These are phyloP conservation scores for Fusarium goolgardi DNA, from an alignment of 2,329 filamentous ascomycete genomes.

Conservation along the genomic window DNA sequence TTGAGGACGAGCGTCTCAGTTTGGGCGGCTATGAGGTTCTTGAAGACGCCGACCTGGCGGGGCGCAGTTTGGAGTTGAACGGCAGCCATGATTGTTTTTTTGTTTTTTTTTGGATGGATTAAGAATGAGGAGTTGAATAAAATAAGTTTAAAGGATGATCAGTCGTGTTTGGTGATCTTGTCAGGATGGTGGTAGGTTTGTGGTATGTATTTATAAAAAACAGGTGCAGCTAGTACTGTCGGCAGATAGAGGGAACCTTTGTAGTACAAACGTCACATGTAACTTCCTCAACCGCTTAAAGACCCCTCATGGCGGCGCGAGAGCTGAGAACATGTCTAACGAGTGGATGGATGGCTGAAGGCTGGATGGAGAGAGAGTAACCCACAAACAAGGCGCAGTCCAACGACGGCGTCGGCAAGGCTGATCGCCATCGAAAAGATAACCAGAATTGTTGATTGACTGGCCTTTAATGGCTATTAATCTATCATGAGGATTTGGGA, in stretches of 20 bases:
- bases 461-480: background rate
- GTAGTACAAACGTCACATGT: slow-evolving; percentile 1
- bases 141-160: background rate
- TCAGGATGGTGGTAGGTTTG: background rate
- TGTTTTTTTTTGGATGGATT: too few species aligned
- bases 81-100: slow-evolving; percentile 21
- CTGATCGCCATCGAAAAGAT: background rate
- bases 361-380: background rate
- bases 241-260: background rate
- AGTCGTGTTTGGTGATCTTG: background rate
- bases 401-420: background rate
- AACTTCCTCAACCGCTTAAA: background rate
- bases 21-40: slow-evolving; percentile 53
- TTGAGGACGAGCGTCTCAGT: slow-evolving; percentile 66
- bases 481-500: background rate
- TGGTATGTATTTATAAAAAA: background rate
- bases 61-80: slow-evolving; percentile 47
- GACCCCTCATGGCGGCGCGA: background rate
- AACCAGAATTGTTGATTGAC: background rate
- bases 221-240: background rate
- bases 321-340: background rate
- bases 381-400: background rate
- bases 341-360: background rate
- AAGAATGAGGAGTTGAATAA: background rate
- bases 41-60: slow-evolving; percentile 55